A percentile compares a stretch with the other conserved stretches of the same genome.
These are phyloP conservation scores for Neonothopanus nambi DNA, from an alignment of 1,284 basidiomycete genomes.

Conservation along the genomic window DNA sequence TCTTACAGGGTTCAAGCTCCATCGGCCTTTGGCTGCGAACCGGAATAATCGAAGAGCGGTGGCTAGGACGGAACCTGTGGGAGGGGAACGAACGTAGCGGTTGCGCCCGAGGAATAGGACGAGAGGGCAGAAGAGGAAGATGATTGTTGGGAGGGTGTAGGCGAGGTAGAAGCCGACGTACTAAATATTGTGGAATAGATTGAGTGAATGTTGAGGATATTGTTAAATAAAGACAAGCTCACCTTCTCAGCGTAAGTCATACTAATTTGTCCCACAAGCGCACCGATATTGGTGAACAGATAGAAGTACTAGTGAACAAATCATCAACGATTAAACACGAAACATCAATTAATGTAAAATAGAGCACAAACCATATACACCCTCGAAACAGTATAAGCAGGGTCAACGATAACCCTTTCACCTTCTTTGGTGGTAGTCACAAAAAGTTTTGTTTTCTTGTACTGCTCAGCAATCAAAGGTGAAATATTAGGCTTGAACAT, in stretches of 20 bases:
- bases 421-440: slow-evolving; percentile 56
- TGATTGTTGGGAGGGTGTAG: slow-evolving; percentile 64
- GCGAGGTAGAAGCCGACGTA: slow-evolving; percentile 75
- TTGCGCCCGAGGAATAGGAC: slow-evolving; percentile 70
- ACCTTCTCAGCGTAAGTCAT: slow-evolving; percentile 78
- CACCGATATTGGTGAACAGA: slow-evolving; percentile 78
- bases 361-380: slow-evolving; percentile 63
- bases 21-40: slow-evolving; percentile 52
- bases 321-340: slow-evolving; percentile 80
- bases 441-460: slow-evolving; percentile 57
- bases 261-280: slow-evolving; percentile 66
- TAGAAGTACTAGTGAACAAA: slow-evolving; percentile 61
- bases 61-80: slow-evolving; percentile 73
- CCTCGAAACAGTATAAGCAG: slow-evolving; percentile 65
- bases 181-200: slow-evolving; percentile 24
- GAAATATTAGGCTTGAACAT: slow-evolving; percentile 83
- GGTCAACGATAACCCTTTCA: slow-evolving; percentile 83
- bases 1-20: slow-evolving; percentile 57
- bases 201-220: background rate
- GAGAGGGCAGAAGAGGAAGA: slow-evolving; percentile 69
- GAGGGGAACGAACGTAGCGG: slow-evolving; percentile 52
- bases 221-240: slow-evolving; percentile 7
- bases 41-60: slow-evolving; percentile 51
- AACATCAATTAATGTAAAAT: slow-evolving; percentile 1
- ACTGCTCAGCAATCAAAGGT: slow-evolving; percentile 80